These are phyloP conservation scores for Pyrus hybrid DNA, from an alignment of 331 rosid species.

Conservation along the genomic window DNA sequence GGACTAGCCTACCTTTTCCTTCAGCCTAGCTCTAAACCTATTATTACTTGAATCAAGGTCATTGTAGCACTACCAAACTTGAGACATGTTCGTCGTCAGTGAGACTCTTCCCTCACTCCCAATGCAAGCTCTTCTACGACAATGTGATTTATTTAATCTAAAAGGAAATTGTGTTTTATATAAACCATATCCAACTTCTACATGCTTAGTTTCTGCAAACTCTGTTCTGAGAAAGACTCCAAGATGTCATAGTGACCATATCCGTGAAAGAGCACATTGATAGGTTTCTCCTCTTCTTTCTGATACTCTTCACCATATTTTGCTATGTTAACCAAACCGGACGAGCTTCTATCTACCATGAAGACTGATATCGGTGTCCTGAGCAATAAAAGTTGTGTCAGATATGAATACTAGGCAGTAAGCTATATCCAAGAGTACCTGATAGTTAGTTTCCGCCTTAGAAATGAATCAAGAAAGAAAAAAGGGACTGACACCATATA, in stretches of 20 bases:
- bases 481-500: not conserved
- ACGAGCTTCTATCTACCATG: conserved; percentile 58
- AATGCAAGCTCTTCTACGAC: not conserved
- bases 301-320: conserved; percentile 74
- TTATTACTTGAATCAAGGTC: not conserved
- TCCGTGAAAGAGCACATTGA: conserved; percentile 83
- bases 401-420: not conserved
- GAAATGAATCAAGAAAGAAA: not conserved
- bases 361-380: conserved; percentile 77
- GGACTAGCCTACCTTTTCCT: conserved; percentile 6
- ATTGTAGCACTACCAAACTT: not conserved
- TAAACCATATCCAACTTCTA: conserved; percentile 22
- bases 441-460: not conserved
- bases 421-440: not conserved
- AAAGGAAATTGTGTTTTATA: not conserved
- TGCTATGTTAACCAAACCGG: conserved; percentile 63
- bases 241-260: conserved; percentile 89
- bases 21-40: not conserved
- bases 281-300: conserved; percentile 46
- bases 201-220: conserved; percentile 15
- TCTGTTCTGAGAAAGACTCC: conserved; percentile 41
- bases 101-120: not conserved
- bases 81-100: not conserved
- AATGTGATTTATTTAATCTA: conserved; percentile 6
- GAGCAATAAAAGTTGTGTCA: conserved; percentile 15